Evolutionary conservation across 805 yeast species (phyloP), one percentile per base, ranked within the genome.

Genomic region (Cyberlindnera amylophila): DNA sequence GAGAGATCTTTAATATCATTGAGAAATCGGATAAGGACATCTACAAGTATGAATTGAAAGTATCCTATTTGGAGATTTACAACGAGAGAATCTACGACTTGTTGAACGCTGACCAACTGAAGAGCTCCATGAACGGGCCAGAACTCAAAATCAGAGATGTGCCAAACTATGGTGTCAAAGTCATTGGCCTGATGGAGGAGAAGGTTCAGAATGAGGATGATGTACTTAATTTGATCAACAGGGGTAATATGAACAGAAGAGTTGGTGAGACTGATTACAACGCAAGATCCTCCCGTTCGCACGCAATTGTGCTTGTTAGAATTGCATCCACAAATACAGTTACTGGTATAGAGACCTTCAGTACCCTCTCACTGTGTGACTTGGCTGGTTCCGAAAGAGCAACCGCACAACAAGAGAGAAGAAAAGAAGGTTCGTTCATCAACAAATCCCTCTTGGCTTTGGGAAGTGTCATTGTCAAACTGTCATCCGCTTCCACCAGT

Each of bases 321-420:
- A 58, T 91, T 14, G 67, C 67, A 3, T 61, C 69, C 4, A 66
- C 71, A 2, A 75, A 74, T 58, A 41, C 66, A 11, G 49, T 55
- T 0, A 62, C 68, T 11, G 72, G 70, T 5, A 45, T 49, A n/a
- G 60, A 60, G 26, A 65, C 63, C 13, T 63, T 69, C 30, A 74
- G 89, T 28, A 80, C 88, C 0, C 74, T 91, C 26, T 86, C 91
- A 27, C 70, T 91, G 42, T 91, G 98, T 67, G 99, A 91, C 65
- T 73, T 91, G 56, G 99, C 99, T 0, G 99, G 99, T 23, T 85
- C 96, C n/a, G 99, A 91, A 64, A 75, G 85, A 39, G 96, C 95
- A 0, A 71, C 86, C 0, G 59, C 61, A 1, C 68, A 67, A 42
- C 63, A 70, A 1, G 96, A 87, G 57, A 74, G 98, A 54, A 70